These are phyloP conservation scores for Filosporella fistucella DNA, from an alignment of 495 filamentous ascomycete genomes.

Conservation along the genomic window DNA sequence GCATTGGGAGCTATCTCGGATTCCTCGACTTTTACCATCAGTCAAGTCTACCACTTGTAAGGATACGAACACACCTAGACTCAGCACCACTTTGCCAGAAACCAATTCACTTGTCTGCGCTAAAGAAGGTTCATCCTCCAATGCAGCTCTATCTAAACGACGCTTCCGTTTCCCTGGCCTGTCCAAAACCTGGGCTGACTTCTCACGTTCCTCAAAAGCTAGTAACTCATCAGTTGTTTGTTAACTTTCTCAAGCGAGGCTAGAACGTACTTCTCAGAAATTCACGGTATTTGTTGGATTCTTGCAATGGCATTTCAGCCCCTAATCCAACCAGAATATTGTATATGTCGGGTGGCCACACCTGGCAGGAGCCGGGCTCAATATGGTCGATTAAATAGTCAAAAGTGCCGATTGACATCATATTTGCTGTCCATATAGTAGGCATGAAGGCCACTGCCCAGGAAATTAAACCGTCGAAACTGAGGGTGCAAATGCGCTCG, in stretches of 20 bases:
- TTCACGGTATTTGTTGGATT: slow-evolving; percentile 8
- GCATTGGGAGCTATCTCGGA: too few relatives aligned
- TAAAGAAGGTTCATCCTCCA: too few relatives aligned
- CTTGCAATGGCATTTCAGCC: slow-evolving; percentile 9
- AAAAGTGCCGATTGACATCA: slow-evolving; percentile 17
- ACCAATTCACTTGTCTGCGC: too few relatives aligned
- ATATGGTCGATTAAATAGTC: slow-evolving; percentile 15
- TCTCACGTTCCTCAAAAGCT: slow-evolving; percentile 13
- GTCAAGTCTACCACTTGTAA: too few relatives aligned
- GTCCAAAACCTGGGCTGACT: slow-evolving; percentile 4
- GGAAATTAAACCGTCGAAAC: slow-evolving; percentile 13
- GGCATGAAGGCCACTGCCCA: slow-evolving; percentile 15
- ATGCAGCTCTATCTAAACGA: slow-evolving; percentile 8
- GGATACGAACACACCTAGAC: too few relatives aligned
- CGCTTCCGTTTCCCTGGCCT: slow-evolving; percentile 8
- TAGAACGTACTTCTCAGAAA: slow-evolving; percentile 18
- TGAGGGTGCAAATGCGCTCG: slow-evolving; percentile 13
- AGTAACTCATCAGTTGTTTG: slow-evolving; percentile 11
- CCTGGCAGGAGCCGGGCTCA: slow-evolving; percentile 6
- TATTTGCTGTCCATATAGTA: slow-evolving; percentile 15
- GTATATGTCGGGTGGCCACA: slow-evolving; percentile 16
- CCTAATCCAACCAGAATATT: slow-evolving; percentile 11
- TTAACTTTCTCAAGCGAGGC: slow-evolving; percentile 10
- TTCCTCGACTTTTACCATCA: too few relatives aligned
- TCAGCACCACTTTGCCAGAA: too few relatives aligned